Evolutionary conservation across 148 eudicot species (phyloP).

Genomic region (Fagopyrum tataricum): DNA sequence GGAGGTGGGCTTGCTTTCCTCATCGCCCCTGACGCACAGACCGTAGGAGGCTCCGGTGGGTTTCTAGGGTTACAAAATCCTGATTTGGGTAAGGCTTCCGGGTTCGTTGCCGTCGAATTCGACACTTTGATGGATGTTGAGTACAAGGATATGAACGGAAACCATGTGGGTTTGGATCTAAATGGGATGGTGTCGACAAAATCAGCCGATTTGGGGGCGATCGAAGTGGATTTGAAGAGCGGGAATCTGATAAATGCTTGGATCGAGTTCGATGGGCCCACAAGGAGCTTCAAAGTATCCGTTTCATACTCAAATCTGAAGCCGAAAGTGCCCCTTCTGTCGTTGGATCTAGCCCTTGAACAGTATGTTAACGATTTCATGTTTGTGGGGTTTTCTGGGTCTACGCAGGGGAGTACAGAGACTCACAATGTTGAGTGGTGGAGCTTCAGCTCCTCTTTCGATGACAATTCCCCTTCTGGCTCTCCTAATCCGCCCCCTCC

Average conservation of each 20-base stretch:
- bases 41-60: conserved; percentile 68
- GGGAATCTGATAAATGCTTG: conserved; percentile 61
- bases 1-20: conserved; percentile 82
- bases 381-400: conserved; percentile 82
- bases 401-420: conserved; percentile 91
- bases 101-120: conserved; percentile 66
- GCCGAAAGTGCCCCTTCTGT: conserved; percentile 46
- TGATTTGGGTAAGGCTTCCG: conserved; percentile 43
- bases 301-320: conserved; percentile 42
- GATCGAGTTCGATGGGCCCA: conserved; percentile 58
- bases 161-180: conserved; percentile 80
- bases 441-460: conserved; percentile 55
- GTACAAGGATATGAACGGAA: conserved; percentile 58
- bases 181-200: conserved; percentile 47
- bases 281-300: conserved; percentile 36
- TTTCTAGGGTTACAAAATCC: conserved; percentile 74
- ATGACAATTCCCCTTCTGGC: conserved; percentile 10
- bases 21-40: conserved; percentile 47
- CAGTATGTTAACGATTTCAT: conserved; percentile 43
- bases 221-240: conserved; percentile 49
- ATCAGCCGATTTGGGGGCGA: conserved; percentile 29
- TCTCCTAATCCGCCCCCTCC: conserved; percentile 28
- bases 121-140: conserved; percentile 57
- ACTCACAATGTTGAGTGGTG: conserved; percentile 53
- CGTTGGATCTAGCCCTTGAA: conserved; percentile 45